phyloP scores from a whole-genome alignment of 2,329 filamentous ascomycete genomes.

The Cercospora sojina region DNA sequence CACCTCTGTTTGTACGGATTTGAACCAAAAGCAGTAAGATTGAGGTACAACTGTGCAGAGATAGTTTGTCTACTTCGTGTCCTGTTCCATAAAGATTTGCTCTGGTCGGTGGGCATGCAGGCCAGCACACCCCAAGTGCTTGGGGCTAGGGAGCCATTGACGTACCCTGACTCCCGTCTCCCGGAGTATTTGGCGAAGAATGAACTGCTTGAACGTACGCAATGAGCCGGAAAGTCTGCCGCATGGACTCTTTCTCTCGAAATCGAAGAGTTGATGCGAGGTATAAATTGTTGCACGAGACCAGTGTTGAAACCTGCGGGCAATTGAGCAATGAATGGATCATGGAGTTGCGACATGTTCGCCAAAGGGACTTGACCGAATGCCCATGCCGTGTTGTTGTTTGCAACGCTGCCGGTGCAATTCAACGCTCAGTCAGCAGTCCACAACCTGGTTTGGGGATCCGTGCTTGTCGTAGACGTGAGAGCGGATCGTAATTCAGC shows the following conservation, averaged over 20 bases:
- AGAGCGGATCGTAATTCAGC: background rate
- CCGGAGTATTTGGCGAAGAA: background rate
- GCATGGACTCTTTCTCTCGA: background rate
- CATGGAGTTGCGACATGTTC: background rate
- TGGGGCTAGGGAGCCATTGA: background rate
- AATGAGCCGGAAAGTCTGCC: background rate
- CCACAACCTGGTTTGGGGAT: background rate
- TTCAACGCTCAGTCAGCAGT: background rate
- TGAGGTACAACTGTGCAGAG: background rate
- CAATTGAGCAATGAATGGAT: background rate
- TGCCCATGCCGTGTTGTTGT: background rate
- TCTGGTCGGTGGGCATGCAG: background rate
- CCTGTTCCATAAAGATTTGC: background rate
- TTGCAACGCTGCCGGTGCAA: background rate
- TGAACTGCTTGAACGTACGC: background rate
- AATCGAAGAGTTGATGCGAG: background rate
- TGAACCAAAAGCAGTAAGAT: background rate
- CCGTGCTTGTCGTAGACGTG: background rate
- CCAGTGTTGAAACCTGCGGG: background rate
- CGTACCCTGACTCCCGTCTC: background rate
- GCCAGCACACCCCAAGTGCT: background rate
- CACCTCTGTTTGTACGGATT: background rate
- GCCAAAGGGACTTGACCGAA: background rate
- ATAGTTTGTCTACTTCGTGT: background rate
- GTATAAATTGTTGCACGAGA: background rate